Conservation (phyloP, 208 protist species). For the Vickermania ingenoplastis region DNA sequence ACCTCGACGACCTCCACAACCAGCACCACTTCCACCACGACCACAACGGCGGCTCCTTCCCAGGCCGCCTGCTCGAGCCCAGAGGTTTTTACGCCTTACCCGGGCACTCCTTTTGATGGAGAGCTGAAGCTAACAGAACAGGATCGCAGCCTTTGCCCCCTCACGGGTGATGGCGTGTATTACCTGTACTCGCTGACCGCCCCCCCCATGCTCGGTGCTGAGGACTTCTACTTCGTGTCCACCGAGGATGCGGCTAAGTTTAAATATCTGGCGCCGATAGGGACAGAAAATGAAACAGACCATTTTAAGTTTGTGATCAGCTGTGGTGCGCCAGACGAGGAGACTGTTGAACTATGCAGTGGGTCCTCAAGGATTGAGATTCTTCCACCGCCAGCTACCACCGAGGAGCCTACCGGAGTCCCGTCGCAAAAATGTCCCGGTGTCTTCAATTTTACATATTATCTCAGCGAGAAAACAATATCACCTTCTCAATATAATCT, state of each 20-base stretch:
- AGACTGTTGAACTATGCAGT: conserved; percentile 10
- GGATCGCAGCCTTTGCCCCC: background rate
- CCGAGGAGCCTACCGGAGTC: background rate
- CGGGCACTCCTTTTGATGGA: no score
- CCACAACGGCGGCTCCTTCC: background rate
- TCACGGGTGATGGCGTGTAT: no score
- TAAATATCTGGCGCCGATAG: conserved; percentile 2
- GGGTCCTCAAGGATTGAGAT: conserved; percentile 15
- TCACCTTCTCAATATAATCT: background rate
- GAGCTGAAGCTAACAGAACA: no score
- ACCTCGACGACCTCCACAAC: conserved; percentile 21
- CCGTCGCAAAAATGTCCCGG: background rate
- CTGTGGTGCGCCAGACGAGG: conserved; percentile 1
- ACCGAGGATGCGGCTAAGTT: conserved; percentile 6
- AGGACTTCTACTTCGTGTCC: conserved; percentile 10
- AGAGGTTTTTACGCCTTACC: no score
- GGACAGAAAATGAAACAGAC: background rate
- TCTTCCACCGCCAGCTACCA: conserved; percentile 1
- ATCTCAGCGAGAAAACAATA: background rate
- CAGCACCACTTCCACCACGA: conserved; percentile 18
- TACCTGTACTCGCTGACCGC: no score
- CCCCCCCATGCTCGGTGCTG: no score
- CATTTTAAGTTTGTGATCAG: conserved; percentile 5
- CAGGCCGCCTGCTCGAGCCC: no score
- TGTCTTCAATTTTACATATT: background rate